Percentiles rank a stretch among this genome's conserved stretches.
These are phyloP conservation scores for Ustilaginoidea virens DNA, from an alignment of 2,329 filamentous ascomycete species.

Conservation along the genomic window DNA sequence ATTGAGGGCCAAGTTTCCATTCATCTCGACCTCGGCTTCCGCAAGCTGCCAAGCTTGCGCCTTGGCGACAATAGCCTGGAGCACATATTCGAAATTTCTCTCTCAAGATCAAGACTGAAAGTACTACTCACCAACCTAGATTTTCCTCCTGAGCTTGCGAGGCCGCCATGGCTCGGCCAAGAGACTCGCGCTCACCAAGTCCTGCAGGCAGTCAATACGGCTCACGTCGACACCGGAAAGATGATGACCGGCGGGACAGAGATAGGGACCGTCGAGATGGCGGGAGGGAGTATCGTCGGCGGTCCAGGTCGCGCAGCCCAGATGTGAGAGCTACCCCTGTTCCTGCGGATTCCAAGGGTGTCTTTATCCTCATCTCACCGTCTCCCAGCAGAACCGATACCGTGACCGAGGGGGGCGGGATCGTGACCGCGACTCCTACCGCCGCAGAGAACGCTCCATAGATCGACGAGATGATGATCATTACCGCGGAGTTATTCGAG, in stretches of 20 bases:
- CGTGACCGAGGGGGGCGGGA: constrained; percentile 34
- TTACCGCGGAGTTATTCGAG: constrained; percentile 45
- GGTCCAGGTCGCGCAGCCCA: constrained; percentile 46
- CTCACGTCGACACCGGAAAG: constrained; percentile 51
- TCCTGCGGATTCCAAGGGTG: too few relatives aligned
- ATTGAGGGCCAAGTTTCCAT: neutral
- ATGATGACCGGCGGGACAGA: constrained; percentile 41
- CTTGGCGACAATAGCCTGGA: too few relatives aligned
- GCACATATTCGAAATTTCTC: too few relatives aligned
- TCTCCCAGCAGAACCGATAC: constrained; percentile 35
- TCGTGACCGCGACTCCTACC: constrained; percentile 39
- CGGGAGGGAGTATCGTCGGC: constrained; percentile 35
- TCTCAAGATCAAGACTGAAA: constrained; percentile 11
- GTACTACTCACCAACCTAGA: constrained; percentile 24
- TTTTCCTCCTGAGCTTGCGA: constrained; percentile 25
- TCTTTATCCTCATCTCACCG: constrained; percentile 22
- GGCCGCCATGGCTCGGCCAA: constrained; percentile 44
- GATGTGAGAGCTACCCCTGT: too few relatives aligned
- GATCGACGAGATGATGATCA: constrained; percentile 50
- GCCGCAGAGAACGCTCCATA: constrained; percentile 55
- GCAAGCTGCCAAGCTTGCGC: neutral
- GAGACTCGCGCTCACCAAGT: constrained; percentile 76
- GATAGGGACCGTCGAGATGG: constrained; percentile 34
- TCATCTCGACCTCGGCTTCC: neutral
- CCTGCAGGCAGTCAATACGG: constrained; percentile 74